These are phyloP conservation scores for Pichia sp. DNA, from an alignment of 1,139 yeast genomes.

Conservation along the genomic window DNA sequence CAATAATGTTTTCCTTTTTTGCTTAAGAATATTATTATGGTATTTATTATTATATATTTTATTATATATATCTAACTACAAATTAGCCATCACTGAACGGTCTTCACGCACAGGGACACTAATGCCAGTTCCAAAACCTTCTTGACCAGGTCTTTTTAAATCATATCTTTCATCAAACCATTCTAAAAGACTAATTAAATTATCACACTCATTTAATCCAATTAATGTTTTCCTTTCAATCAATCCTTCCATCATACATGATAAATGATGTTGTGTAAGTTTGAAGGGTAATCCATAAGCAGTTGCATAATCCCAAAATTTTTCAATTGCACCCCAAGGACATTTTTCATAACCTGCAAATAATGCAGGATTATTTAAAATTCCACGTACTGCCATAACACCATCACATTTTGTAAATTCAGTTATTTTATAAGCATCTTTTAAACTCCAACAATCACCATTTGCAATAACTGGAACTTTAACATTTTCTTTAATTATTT, in stretches of 20 bases:
- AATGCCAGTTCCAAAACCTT: conserved; percentile 56
- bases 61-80: too few relatives aligned
- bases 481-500: conserved; percentile 52
- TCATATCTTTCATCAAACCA: conserved; percentile 74
- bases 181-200: conserved; percentile 61
- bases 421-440: conserved; percentile 58
- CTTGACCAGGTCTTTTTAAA: conserved; percentile 59
- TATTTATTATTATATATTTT: neutral
- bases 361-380: conserved; percentile 78
- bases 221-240: conserved; percentile 50
- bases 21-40: neutral
- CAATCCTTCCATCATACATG: conserved; percentile 72
- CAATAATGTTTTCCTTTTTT: too few relatives aligned
- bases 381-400: conserved; percentile 92
- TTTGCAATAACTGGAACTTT: conserved; percentile 85
- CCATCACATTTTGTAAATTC: conserved; percentile 77
- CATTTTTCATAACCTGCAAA: conserved; percentile 68
- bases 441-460: conserved; percentile 77
- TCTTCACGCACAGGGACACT: conserved; percentile 48
- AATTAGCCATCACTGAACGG: conserved; percentile 32
- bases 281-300: conserved; percentile 81
- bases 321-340: conserved; percentile 89
- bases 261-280: conserved; percentile 78
- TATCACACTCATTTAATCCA: conserved; percentile 56
- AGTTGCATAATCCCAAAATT: conserved; percentile 71